phyloP scores from a whole-genome alignment of 805 yeast species.

The Maudiozyma barnettii region DNA sequence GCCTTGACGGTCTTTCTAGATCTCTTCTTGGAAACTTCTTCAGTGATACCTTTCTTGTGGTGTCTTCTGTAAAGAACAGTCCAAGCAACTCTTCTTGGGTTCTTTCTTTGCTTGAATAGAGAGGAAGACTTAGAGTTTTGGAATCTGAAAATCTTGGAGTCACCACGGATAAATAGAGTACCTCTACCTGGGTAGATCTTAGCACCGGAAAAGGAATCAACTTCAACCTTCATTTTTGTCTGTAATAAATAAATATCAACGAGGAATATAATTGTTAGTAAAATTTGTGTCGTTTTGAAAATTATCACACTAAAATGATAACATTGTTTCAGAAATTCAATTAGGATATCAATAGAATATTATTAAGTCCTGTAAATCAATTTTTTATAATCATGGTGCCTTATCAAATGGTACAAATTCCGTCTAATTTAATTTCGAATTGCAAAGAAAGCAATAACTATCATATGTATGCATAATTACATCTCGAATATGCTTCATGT shows the following conservation, averaged over 20 bases:
- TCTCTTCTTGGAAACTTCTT: conserved; percentile 96
- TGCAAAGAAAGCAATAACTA: no score
- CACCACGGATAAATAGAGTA: conserved; percentile 98
- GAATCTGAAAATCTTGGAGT: conserved; percentile 99
- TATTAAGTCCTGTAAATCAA: no score
- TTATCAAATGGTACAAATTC: no score
- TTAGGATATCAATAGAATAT: no score
- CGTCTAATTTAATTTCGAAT: no score
- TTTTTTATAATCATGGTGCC: no score
- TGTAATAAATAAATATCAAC: neutral
- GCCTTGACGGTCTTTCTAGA: conserved; percentile 94
- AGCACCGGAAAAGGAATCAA: conserved; percentile 98
- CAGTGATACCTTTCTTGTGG: conserved; percentile 99
- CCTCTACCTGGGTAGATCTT: conserved; percentile 99
- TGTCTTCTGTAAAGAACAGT: conserved; percentile 99
- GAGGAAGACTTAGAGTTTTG: conserved; percentile 95
- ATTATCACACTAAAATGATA: no score
- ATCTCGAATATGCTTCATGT: no score
- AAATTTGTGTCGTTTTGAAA: neutral
- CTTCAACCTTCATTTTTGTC: conserved; percentile 85
- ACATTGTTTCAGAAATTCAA: no score
- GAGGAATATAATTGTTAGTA: neutral
- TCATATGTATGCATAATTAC: no score
- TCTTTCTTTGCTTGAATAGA: conserved; percentile 98
- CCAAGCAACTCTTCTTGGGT: conserved; percentile 99